A percentile compares a stretch with the other conserved stretches of the same genome.
These are phyloP conservation scores for Sarocladium kiliense DNA, from an alignment of 2,329 filamentous ascomycete genomes.

Conservation along the genomic window DNA sequence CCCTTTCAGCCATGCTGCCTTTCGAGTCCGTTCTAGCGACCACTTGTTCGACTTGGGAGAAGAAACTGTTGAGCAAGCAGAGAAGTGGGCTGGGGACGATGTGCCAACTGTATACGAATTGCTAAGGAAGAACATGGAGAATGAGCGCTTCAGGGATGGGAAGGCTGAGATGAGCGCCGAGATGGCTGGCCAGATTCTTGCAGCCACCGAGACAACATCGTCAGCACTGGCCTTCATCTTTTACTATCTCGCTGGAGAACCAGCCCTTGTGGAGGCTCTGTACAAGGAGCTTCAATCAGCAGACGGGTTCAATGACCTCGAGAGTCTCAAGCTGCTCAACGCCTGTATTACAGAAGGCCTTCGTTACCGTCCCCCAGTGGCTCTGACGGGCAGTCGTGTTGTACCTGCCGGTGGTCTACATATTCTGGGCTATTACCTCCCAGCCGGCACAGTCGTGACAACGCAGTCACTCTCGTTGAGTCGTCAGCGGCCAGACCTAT, in stretches of 20 bases:
- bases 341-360: constrained; percentile 16
- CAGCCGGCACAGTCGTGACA: constrained; percentile 14
- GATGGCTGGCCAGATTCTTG: constrained; percentile 16
- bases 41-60: constrained; percentile 11
- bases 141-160: not conserved
- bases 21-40: constrained; percentile 15
- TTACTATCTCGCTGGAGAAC: constrained; percentile 14
- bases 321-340: constrained; percentile 12
- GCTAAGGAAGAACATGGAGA: constrained; percentile 12
- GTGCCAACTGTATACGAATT: constrained; percentile 12
- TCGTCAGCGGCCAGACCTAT: constrained; percentile 15
- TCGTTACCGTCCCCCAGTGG: constrained; percentile 15
- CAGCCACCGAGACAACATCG: constrained; percentile 15
- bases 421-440: constrained; percentile 14
- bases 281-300: constrained; percentile 12
- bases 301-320: constrained; percentile 8
- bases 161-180: constrained; percentile 14
- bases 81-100: constrained; percentile 9
- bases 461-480: constrained; percentile 17
- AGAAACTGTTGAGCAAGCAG: constrained; percentile 11
- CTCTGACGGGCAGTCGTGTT: constrained; percentile 15
- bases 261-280: constrained; percentile 10
- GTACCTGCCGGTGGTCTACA: constrained; percentile 12
- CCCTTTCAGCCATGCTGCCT: constrained; percentile 12
- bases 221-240: constrained; percentile 16